These are phyloP conservation scores for Cymodocea nodosa DNA, from an alignment of 116 monocot genomes.

Conservation along the genomic window DNA sequence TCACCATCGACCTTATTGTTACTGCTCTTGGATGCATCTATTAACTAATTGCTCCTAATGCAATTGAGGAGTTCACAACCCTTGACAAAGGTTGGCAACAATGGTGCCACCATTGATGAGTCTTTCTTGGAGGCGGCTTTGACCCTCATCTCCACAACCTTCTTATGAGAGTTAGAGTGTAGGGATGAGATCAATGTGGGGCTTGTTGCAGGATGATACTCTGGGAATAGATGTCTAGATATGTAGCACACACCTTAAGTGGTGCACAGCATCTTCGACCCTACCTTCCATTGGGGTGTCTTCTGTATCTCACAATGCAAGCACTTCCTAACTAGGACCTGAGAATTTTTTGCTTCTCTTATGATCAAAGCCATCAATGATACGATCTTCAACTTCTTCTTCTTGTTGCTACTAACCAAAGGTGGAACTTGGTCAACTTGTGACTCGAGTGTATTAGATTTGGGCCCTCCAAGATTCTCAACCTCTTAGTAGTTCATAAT, in stretches of 20 bases:
- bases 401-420: slow-evolving; percentile 1
- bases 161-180: slow-evolving; percentile 31
- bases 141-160: slow-evolving; percentile 25
- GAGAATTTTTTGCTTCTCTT: neutral
- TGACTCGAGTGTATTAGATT: neutral
- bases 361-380: neutral
- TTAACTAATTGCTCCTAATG: slow-evolving; percentile 9
- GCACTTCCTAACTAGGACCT: slow-evolving; percentile 24
- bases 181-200: slow-evolving; percentile 14
- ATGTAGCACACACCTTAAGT: slow-evolving; percentile 62
- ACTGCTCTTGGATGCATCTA: too few species aligned
- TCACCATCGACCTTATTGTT: too few species aligned
- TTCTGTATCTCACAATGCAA: slow-evolving; percentile 46
- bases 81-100: slow-evolving; percentile 10
- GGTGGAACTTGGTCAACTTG: neutral
- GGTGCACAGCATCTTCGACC: slow-evolving; percentile 67
- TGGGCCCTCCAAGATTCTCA: neutral
- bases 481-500: too few species aligned
- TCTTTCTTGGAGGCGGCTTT: neutral
- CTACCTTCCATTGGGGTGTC: slow-evolving; percentile 76
- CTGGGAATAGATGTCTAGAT: slow-evolving; percentile 37
- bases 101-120: neutral
- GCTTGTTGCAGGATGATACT: slow-evolving; percentile 27
- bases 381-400: slow-evolving; percentile 11
- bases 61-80: slow-evolving; percentile 23